Evolutionary conservation across 1,284 basidiomycete genomes (phyloP), one percentile per base, ranked within the genome.

Genomic region (Leccinum griseonigrum): DNA sequence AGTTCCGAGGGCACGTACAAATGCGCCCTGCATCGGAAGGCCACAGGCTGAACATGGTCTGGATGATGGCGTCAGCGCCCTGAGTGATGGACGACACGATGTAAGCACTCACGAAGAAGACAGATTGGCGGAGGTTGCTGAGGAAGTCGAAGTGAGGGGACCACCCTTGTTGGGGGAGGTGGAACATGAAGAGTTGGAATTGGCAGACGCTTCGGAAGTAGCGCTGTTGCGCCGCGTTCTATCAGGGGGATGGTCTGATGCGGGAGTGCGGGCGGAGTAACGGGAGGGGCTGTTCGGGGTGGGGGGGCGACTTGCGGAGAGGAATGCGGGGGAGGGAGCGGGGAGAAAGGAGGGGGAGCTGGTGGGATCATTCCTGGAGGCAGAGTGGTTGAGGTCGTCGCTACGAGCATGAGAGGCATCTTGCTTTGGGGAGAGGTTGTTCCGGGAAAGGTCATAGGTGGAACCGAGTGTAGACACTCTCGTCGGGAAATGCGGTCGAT

Each of bases 1-100:
- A 8, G 94, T 91, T 59, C 94, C 92, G 60, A 99, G 82, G 0
- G 97, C 97, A 61, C 97, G 86, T 22, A 99, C 97, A 77, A 98
- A 98, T 64, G 97, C 95, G 13, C 96, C 96, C 61, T 93, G 90
- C 90, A 95, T 90, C 50, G 85, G 76, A 70, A 87, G 86, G 38
- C 86, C 87, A 70, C 90, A 92, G 16, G 90, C 85, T 22, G 86
- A 84, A 72, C 90, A 92, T 74, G 81, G 80, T 66, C 89, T 91
- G 62, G 34, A 57, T 56, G 60, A 66, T 52, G 66, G 63, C 4
- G 57, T 66, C 16, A 69, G 67, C 64, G 67, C 1, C 4, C 29
- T 57, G 58, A 52, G 46, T n/a, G 59, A 43, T 67, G 29, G 60
- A 63, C 53, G 60, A 1, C 11, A 64, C 56, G 64, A 70, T 65